phyloP scores from a whole-genome alignment of 2,329 filamentous ascomycete species.

The Scedosporium apiospermum region DNA sequence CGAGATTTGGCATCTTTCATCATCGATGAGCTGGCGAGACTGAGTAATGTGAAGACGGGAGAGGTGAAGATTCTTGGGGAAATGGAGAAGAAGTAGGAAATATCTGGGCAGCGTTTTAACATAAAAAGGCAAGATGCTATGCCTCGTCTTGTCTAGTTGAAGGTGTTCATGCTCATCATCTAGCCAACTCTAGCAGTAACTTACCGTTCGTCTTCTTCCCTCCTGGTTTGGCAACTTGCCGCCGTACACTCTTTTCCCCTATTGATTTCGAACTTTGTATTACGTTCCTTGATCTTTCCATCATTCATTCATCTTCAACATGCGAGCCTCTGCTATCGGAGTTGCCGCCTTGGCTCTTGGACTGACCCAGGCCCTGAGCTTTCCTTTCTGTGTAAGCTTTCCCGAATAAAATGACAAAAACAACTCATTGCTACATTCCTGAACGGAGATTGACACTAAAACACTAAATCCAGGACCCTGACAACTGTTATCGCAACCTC shows the following conservation, averaged over 20 bases:
- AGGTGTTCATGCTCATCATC: not conserved
- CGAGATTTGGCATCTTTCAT: not conserved
- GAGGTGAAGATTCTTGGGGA: not conserved
- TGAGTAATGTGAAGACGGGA: not conserved
- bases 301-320: not conserved
- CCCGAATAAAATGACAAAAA: conserved; percentile 3
- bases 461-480: conserved; percentile 13
- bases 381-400: conserved; percentile 10
- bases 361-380: not conserved
- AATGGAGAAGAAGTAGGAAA: not conserved
- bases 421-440: no score
- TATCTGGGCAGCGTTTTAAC: not conserved
- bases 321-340: not conserved
- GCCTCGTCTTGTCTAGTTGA: not conserved
- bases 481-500: conserved; percentile 27
- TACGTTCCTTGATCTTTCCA: not conserved
- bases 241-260: not conserved
- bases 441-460: conserved; percentile 8
- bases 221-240: not conserved
- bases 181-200: not conserved
- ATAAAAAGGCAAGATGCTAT: not conserved
- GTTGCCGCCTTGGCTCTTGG: not conserved
- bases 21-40: not conserved
- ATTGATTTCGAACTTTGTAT: not conserved
- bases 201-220: not conserved